phyloP scores from a whole-genome alignment of 2,329 filamentous ascomycete genomes.

The Phoma sp. region DNA sequence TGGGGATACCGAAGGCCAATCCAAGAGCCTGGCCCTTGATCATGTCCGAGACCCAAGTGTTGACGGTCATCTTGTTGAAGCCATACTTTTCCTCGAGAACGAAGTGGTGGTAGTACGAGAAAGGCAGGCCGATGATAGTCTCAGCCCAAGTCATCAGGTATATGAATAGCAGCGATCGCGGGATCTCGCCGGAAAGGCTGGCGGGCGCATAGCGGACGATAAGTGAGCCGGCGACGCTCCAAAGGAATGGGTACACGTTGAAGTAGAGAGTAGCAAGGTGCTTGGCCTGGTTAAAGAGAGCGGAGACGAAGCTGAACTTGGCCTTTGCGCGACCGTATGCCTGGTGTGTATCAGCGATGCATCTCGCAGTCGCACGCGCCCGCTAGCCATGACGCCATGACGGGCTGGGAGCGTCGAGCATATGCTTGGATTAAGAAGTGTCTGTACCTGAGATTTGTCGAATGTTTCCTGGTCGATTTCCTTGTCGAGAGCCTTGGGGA shows the following conservation, averaged over 20 bases:
- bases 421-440: no score
- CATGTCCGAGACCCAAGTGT: conserved; percentile 87
- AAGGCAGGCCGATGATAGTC: conserved; percentile 78
- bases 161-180: conserved; percentile 91
- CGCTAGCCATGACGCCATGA: no score
- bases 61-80: conserved; percentile 97
- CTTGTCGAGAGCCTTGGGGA: conserved; percentile 84
- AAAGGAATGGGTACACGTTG: conserved; percentile 89
- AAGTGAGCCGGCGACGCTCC: conserved; percentile 78
- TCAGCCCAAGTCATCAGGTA: conserved; percentile 84
- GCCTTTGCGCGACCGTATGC: conserved; percentile 96
- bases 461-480: conserved; percentile 90
- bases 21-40: conserved; percentile 87
- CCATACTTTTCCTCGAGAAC: conserved; percentile 96
- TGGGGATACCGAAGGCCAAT: conserved; percentile 79
- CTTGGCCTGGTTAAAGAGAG: conserved; percentile 84
- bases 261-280: conserved; percentile 89
- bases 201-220: conserved; percentile 76
- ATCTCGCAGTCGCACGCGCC: no score
- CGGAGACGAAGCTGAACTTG: conserved; percentile 81
- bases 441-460: conserved; percentile 80
- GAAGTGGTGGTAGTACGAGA: conserved; percentile 90
- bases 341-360: conserved; percentile 40
- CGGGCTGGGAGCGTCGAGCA: no score
- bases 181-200: conserved; percentile 87